Evolutionary conservation across 2,329 filamentous ascomycete species (phyloP).

Genomic region (Zasmidium cellare): DNA sequence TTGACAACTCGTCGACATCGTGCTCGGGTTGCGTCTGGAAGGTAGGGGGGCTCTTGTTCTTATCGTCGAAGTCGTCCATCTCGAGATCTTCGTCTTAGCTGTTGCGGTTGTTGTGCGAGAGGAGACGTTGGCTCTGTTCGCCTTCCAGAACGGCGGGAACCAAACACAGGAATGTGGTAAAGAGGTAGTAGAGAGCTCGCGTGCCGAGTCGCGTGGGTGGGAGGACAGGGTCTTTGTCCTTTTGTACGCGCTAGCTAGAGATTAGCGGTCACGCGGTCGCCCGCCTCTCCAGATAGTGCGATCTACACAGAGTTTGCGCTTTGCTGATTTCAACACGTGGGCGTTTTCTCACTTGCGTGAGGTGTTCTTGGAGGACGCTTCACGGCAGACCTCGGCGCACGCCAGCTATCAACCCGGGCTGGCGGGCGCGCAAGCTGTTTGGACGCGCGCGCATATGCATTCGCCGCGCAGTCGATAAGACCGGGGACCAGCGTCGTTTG

Average conservation of each 20-base stretch:
- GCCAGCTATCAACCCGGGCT: neutral
- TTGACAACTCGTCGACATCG: conserved; percentile 20
- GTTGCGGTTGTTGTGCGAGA: neutral
- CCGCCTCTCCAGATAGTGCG: neutral
- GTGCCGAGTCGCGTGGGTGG: neutral
- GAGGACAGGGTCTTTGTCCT: neutral
- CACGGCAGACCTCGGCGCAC: neutral
- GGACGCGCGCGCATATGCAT: neutral
- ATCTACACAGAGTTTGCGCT: neutral
- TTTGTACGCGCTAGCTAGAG: neutral
- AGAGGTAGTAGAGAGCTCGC: neutral
- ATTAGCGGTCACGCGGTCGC: neutral
- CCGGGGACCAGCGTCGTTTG: neutral
- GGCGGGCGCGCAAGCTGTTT: neutral
- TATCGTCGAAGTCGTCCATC: conserved; percentile 21
- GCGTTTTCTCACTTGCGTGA: neutral
- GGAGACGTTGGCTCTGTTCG: conserved; percentile 5
- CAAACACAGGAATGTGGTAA: neutral
- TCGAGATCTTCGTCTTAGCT: conserved; percentile 2
- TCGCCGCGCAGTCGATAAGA: neutral
- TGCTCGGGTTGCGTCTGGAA: conserved; percentile 11
- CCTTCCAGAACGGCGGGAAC: neutral
- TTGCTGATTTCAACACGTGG: neutral
- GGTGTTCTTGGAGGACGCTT: neutral
- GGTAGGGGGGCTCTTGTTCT: conserved; percentile 17